A percentile compares a stretch with the other conserved stretches of the same genome.
Evolutionary conservation across 768 basidiomycete species (phyloP).

Genomic region (Paxillus ammoniavirescens): DNA sequence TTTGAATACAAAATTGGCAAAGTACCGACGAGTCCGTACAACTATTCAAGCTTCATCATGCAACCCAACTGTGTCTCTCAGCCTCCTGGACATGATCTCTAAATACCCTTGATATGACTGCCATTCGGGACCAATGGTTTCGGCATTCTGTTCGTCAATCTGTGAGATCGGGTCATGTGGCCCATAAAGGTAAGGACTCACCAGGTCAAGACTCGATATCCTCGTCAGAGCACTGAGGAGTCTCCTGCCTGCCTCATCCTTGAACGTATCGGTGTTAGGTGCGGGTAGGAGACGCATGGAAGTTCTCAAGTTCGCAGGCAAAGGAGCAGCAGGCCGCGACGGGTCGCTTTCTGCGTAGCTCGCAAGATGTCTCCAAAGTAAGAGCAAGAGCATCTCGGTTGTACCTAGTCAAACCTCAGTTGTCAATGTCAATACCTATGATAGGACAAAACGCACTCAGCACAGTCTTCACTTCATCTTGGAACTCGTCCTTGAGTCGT

Average conservation of each 20-base stretch:
- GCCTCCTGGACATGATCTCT: slow-evolving; percentile 69
- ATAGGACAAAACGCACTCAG: slow-evolving; percentile 45
- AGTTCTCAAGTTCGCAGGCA: slow-evolving; percentile 37
- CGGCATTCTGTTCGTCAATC: slow-evolving; percentile 36
- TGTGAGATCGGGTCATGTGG: slow-evolving; percentile 12
- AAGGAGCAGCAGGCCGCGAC: slow-evolving; percentile 2
- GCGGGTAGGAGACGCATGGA: slow-evolving; percentile 57
- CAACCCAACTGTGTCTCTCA: slow-evolving; percentile 63
- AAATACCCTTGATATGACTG: slow-evolving; percentile 68
- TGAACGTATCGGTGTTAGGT: slow-evolving; percentile 58
- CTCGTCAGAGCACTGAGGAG: slow-evolving; percentile 55
- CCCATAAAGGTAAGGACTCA: slow-evolving; percentile 26
- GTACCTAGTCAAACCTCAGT: slow-evolving; percentile 42
- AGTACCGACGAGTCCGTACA: too few species aligned
- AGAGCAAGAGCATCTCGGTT: slow-evolving; percentile 74
- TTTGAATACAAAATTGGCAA: neutral
- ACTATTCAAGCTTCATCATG: slow-evolving; percentile 36
- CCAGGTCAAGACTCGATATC: slow-evolving; percentile 51
- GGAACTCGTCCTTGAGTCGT: slow-evolving; percentile 39
- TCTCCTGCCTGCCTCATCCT: slow-evolving; percentile 51
- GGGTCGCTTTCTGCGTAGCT: slow-evolving; percentile 50
- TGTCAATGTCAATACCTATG: neutral
- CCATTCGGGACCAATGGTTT: slow-evolving; percentile 51
- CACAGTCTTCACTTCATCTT: slow-evolving; percentile 49
- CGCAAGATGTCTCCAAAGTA: slow-evolving; percentile 78